Base-by-base conservation (phyloP, 208 protist genomes). In the Entamoeba moshkovskii region DNA sequence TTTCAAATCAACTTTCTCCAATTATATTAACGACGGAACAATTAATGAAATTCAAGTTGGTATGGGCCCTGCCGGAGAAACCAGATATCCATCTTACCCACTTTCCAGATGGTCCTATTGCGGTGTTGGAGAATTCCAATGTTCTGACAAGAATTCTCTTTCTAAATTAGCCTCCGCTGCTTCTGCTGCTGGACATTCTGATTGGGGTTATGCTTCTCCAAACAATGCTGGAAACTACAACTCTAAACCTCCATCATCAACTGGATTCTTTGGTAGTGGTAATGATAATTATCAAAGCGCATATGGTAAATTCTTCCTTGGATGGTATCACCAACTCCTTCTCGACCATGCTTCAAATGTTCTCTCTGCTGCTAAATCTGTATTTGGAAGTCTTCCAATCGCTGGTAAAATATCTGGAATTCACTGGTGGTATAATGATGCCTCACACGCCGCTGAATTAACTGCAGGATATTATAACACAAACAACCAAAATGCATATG, bases 391-490 rank as follows among this genome's bases (percentile, higher is more conserved):
- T 22, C 52, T 95, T 1, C 3, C 11, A 29, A 18, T 96, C 46
- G 94, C 93, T 44, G 95, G 59, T 52, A 97, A 97, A 94, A 94
- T 97, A 3, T 93, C 95, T n/a, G 96, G 96, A 22, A 96, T 97
- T 45, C 96, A 97, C 94, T 97, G 96, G 96, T 96, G 95, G 94
- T 96, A 96, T 93, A 92, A 91, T 38, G 94, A 94, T 18, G 5
- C 93, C 38, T 94, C 93, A 2, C 96, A 97, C 92, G 96, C 96
- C n/a, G 96, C 96, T 3, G 96, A 97, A 91, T 33, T 96, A 0
- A 97, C 96, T 15, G 95, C 96, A 5, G 96, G 96, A 3, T 97
- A 97, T 93, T 96, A 96, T 66, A 96, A 97, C 93, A 95, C 94
- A 25, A 94, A 96, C 93, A 46, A 52, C 0, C 1, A 94, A 18